phyloP scores from a whole-genome alignment of 1,139 yeast genomes.

The Ogataea hybrid region DNA sequence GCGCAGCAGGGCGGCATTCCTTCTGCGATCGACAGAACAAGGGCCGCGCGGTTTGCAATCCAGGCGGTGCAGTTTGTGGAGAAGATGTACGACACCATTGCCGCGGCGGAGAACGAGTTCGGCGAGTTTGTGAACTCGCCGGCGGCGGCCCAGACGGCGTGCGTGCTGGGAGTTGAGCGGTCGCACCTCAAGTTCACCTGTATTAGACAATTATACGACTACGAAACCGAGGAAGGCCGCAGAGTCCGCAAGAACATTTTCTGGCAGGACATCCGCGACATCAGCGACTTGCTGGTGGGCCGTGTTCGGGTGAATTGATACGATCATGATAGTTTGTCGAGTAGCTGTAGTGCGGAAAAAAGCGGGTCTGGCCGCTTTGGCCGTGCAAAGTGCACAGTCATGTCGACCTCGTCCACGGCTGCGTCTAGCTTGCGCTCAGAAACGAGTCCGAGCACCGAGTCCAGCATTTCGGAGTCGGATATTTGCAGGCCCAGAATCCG shows the following conservation, averaged over 20 bases:
- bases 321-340: constrained; percentile 2
- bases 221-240: constrained; percentile 72
- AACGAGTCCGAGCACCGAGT: constrained; percentile 16
- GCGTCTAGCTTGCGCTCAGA: constrained; percentile 19
- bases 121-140: constrained; percentile 27
- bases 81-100: constrained; percentile 31
- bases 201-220: constrained; percentile 74
- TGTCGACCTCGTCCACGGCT: constrained; percentile 20
- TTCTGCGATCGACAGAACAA: constrained; percentile 89
- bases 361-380: background rate
- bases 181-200: constrained; percentile 75
- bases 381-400: constrained; percentile 14
- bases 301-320: constrained; percentile 40
- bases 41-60: constrained; percentile 88
- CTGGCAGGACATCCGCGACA: constrained; percentile 73
- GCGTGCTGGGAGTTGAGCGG: constrained; percentile 81
- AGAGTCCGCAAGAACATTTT: constrained; percentile 90
- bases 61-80: constrained; percentile 87
- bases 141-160: constrained; percentile 58
- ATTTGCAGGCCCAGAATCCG: constrained; percentile 10
- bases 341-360: background rate
- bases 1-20: constrained; percentile 98
- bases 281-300: constrained; percentile 86
- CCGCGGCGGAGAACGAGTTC: constrained; percentile 32
- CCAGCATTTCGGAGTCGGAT: constrained; percentile 5